Percentiles rank a stretch among this genome's conserved stretches.
Evolutionary conservation across 352 stramenopile species (phyloP).

Genomic region (Phytophthora rubi): DNA sequence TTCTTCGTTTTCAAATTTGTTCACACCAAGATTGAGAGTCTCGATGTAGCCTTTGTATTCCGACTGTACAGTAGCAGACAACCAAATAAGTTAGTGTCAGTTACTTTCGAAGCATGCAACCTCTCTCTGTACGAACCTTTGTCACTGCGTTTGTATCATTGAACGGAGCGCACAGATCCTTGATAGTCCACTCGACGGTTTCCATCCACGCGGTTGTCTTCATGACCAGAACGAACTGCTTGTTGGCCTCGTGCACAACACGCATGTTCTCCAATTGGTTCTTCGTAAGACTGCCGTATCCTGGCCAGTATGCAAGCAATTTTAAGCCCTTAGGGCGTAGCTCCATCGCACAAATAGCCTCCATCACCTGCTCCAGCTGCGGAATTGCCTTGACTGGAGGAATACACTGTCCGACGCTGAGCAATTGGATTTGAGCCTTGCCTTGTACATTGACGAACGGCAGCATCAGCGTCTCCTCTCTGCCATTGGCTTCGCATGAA

Average conservation of each 20-base stretch:
- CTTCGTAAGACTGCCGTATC: neutral
- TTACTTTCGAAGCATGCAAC: neutral
- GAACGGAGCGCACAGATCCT: neutral
- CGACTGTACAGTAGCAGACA: neutral
- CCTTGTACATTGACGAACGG: neutral
- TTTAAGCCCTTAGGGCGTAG: neutral
- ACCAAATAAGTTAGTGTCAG: neutral
- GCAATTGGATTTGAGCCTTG: neutral
- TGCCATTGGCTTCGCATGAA: slow-evolving; percentile 1
- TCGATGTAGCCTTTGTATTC: neutral
- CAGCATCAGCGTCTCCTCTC: neutral
- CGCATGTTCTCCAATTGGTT: neutral
- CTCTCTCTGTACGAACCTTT: neutral
- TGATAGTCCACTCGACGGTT: neutral
- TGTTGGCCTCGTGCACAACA: neutral
- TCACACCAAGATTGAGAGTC: no score
- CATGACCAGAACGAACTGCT: neutral
- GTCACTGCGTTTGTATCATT: neutral
- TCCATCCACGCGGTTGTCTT: neutral
- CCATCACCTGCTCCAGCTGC: neutral
- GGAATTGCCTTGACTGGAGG: neutral
- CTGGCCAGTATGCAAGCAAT: slow-evolving; percentile 11
- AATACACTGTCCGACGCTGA: neutral
- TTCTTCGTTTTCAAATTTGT: no score
- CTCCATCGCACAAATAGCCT: slow-evolving; percentile 2